phyloP scores from a whole-genome alignment of 2,329 filamentous ascomycete genomes.

The Arthrobotrys sphaeroides region DNA sequence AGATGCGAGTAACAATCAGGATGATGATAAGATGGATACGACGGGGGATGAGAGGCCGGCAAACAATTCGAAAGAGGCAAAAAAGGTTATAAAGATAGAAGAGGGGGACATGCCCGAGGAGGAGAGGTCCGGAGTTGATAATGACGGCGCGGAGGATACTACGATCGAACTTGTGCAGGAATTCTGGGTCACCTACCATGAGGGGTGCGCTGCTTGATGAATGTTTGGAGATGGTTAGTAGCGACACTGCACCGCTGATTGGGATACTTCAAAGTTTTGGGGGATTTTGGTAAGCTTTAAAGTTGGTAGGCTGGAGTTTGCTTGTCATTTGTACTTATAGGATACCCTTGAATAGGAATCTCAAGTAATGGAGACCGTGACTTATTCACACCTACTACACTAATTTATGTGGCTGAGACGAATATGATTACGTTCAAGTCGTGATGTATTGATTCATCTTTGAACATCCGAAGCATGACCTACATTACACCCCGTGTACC shows the following conservation, averaged over 20 bases:
- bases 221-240: background rate
- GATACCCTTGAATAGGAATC: conserved; percentile 24
- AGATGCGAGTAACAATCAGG: background rate
- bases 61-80: conserved; percentile 2
- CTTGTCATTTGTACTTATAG: conserved; percentile 24
- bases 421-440: conserved; percentile 51
- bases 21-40: conserved; percentile 30
- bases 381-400: background rate
- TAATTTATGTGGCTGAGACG: background rate
- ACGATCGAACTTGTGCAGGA: conserved; percentile 41
- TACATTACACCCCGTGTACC: conserved; percentile 52
- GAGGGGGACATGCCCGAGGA: background rate
- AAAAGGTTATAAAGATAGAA: background rate
- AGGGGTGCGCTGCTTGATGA: conserved; percentile 22
- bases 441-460: conserved; percentile 53
- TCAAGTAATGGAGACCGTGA: background rate
- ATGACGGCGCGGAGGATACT: conserved; percentile 2
- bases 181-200: conserved; percentile 45
- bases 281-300: background rate
- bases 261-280: too few species aligned
- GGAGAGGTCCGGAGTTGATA: conserved; percentile 2
- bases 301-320: background rate
- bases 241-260: too few species aligned
- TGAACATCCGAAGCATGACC: conserved; percentile 51
- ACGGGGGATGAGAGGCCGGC: background rate